phyloP scores from a whole-genome alignment of 1,139 yeast species.

The Debaryomyces robertsiae region DNA sequence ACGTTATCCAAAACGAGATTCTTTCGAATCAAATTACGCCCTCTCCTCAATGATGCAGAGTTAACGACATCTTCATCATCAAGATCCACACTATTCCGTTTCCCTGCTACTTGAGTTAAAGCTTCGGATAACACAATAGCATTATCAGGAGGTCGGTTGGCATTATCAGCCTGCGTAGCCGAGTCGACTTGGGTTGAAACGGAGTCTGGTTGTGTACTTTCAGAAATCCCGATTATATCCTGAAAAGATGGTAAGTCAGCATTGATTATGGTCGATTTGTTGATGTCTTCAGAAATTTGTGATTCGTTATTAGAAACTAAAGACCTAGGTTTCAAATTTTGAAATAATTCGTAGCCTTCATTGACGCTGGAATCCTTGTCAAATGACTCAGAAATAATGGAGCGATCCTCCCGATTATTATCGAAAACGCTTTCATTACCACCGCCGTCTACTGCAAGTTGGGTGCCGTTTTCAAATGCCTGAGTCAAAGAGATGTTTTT shows the following conservation, averaged over 20 bases:
- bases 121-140: not conserved
- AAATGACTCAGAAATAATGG: not conserved
- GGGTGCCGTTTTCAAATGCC: slow-evolving; percentile 10
- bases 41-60: slow-evolving; percentile 29
- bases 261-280: slow-evolving; percentile 3
- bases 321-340: slow-evolving; percentile 33
- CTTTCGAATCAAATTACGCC: slow-evolving; percentile 25
- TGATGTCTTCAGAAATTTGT: slow-evolving; percentile 5
- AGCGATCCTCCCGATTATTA: slow-evolving; percentile 1
- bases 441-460: not conserved
- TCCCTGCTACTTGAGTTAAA: slow-evolving; percentile 3
- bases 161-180: slow-evolving; percentile 21
- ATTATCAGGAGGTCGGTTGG: slow-evolving; percentile 9
- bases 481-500: slow-evolving; percentile 10
- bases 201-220: slow-evolving; percentile 17
- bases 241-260: slow-evolving; percentile 25
- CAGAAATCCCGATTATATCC: slow-evolving; percentile 20
- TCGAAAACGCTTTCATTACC: not conserved
- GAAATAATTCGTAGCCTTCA: slow-evolving; percentile 25
- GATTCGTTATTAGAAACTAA: slow-evolving; percentile 1
- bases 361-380: slow-evolving; percentile 1
- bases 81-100: slow-evolving; percentile 10
- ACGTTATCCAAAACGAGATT: slow-evolving; percentile 17
- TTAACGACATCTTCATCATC: slow-evolving; percentile 34
- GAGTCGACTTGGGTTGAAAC: slow-evolving; percentile 22